phyloP scores from a whole-genome alignment of 78 protist species.

The Monocercomonoides exilis region DNA sequence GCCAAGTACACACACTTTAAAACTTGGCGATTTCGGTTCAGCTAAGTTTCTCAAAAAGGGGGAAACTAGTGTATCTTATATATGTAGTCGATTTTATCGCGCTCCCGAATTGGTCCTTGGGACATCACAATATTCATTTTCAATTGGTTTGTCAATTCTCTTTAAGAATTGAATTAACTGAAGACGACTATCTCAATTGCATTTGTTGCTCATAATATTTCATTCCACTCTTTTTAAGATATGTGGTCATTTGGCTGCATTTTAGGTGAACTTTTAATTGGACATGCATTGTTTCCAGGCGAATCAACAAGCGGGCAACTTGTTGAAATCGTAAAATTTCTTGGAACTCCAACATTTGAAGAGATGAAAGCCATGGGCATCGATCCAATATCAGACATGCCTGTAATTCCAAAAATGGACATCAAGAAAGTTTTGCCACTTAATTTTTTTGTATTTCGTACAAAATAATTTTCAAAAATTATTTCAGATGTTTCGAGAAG shows the following conservation, averaged over 20 bases:
- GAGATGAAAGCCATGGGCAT: neutral
- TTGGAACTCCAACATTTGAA: neutral
- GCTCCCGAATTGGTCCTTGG: slow-evolving; percentile 95
- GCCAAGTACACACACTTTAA: neutral
- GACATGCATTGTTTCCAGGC: neutral
- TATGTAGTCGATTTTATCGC: slow-evolving; percentile 70
- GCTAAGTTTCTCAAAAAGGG: slow-evolving; percentile 38
- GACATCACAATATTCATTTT: slow-evolving; percentile 82
- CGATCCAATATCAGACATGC: neutral
- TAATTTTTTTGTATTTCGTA: neutral
- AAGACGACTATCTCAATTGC: no score
- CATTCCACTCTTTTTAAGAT: slow-evolving; percentile 86
- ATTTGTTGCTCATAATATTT: slow-evolving; percentile 76
- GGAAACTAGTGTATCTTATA: slow-evolving; percentile 96
- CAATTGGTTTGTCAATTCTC: slow-evolving; percentile 81
- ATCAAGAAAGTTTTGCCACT: neutral
- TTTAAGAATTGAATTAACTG: slow-evolving; percentile 91
- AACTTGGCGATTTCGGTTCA: neutral
- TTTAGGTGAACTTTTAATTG: neutral
- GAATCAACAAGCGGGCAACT: slow-evolving; percentile 81
- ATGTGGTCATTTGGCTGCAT: neutral
- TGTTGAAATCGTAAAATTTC: slow-evolving; percentile 91
- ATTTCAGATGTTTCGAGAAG: slow-evolving; percentile 28
- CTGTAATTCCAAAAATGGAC: neutral
- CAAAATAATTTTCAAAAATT: neutral